These are phyloP conservation scores for Populus nigra DNA, from an alignment of 345 rosid genomes.

Conservation along the genomic window DNA sequence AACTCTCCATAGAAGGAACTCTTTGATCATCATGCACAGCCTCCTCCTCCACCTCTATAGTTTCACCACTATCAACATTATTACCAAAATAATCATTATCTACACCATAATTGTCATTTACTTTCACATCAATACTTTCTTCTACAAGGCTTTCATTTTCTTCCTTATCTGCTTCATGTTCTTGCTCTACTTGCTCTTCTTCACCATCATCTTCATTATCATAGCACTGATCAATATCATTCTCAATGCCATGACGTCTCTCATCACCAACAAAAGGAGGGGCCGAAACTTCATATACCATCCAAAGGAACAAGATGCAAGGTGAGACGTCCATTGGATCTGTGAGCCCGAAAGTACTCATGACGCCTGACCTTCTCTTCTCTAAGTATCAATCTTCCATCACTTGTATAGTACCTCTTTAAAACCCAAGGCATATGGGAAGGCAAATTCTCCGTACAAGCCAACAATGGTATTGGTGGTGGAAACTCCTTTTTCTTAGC, in stretches of 20 bases:
- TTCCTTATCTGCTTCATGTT: neutral
- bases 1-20: slow-evolving; percentile 5
- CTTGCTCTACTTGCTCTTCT: neutral
- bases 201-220: neutral
- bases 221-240: neutral
- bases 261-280: neutral
- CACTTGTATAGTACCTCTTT: slow-evolving; percentile 53
- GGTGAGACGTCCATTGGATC: slow-evolving; percentile 68
- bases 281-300: slow-evolving; percentile 9
- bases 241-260: neutral
- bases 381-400: slow-evolving; percentile 63
- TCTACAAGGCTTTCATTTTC: neutral
- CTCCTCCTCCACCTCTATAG: neutral
- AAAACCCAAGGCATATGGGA: slow-evolving; percentile 66
- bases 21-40: neutral
- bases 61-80: neutral
- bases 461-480: slow-evolving; percentile 63
- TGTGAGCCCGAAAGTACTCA: slow-evolving; percentile 61
- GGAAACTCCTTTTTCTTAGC: slow-evolving; percentile 51
- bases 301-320: slow-evolving; percentile 60
- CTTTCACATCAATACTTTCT: neutral
- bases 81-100: neutral
- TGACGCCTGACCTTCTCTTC: slow-evolving; percentile 62
- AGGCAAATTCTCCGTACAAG: slow-evolving; percentile 47
- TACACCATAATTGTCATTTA: neutral